Evolutionary conservation across 495 filamentous ascomycete genomes (phyloP).

Genomic region (Penicillium ochrochloron): DNA sequence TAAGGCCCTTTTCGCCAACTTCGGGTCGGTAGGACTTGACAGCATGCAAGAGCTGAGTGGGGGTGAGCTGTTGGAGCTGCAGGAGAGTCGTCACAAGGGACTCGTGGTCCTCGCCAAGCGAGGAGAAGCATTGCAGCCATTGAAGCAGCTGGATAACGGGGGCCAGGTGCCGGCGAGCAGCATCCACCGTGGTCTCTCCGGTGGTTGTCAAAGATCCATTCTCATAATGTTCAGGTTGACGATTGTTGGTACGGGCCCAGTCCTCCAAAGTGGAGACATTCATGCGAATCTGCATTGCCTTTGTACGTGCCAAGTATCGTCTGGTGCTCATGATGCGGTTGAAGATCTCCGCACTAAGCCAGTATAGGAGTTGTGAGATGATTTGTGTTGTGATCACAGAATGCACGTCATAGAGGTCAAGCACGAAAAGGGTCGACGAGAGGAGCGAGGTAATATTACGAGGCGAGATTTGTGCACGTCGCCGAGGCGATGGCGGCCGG

Average conservation of each 20-base stretch:
- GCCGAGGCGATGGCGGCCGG: slow-evolving; percentile 93
- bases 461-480: slow-evolving; percentile 86
- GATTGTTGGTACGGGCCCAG: slow-evolving; percentile 92
- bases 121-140: slow-evolving; percentile 98
- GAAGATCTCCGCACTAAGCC: slow-evolving; percentile 95
- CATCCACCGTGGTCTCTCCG: slow-evolving; percentile 83
- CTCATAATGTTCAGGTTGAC: slow-evolving; percentile 94
- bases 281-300: slow-evolving; percentile 99
- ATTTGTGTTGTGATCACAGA: slow-evolving; percentile 95
- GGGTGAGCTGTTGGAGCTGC: slow-evolving; percentile 81
- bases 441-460: slow-evolving; percentile 96
- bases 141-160: slow-evolving; percentile 94
- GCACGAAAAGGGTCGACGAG: slow-evolving; percentile 94
- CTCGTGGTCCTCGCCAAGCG: slow-evolving; percentile 88
- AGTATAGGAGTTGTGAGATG: slow-evolving; percentile 91
- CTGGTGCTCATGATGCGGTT: slow-evolving; percentile 97
- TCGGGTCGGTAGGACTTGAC: slow-evolving; percentile 92
- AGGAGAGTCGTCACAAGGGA: slow-evolving; percentile 85
- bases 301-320: slow-evolving; percentile 93
- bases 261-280: slow-evolving; percentile 95
- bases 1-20: slow-evolving; percentile 90
- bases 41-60: slow-evolving; percentile 89
- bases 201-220: slow-evolving; percentile 84
- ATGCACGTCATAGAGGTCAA: slow-evolving; percentile 98
- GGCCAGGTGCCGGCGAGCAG: slow-evolving; percentile 80